Percentiles rank a stretch among this genome's conserved stretches.
These are phyloP conservation scores for Terfezia boudieri DNA, from an alignment of 495 filamentous ascomycete species.

Conservation along the genomic window DNA sequence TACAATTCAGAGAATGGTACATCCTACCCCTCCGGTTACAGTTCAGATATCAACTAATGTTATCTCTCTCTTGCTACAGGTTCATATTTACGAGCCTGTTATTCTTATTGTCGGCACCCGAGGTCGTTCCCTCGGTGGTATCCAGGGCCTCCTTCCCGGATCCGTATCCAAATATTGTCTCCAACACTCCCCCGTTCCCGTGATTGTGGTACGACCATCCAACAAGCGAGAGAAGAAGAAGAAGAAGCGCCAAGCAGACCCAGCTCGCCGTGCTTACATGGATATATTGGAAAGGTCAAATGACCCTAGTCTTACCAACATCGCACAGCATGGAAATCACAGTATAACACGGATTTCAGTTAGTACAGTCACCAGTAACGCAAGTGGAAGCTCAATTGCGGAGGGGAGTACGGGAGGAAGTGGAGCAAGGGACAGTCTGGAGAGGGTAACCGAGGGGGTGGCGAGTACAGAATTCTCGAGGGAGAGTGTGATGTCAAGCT, in stretches of 20 bases:
- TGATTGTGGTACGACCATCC: constrained; percentile 80
- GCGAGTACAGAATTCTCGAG: not conserved
- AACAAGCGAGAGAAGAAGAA: constrained; percentile 86
- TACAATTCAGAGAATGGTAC: constrained; percentile 80
- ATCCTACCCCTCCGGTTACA: constrained; percentile 13
- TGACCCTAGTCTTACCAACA: not conserved
- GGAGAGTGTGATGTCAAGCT: too few species aligned
- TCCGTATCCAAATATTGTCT: constrained; percentile 94
- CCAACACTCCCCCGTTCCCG: constrained; percentile 89
- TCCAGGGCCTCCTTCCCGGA: constrained; percentile 76
- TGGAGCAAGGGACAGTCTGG: not conserved
- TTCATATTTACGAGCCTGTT: constrained; percentile 80
- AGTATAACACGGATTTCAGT: not conserved
- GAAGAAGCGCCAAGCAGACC: constrained; percentile 61
- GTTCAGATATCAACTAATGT: not conserved
- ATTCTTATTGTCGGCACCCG: constrained; percentile 90
- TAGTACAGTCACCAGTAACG: not conserved
- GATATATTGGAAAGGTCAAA: constrained; percentile 38
- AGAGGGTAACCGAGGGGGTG: not conserved
- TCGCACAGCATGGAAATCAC: not conserved
- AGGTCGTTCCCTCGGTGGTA: constrained; percentile 63
- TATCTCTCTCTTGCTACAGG: constrained; percentile 30
- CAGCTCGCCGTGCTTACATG: constrained; percentile 53
- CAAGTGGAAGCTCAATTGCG: not conserved
- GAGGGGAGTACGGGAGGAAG: not conserved